Conservation (phyloP, 1,284 basidiomycete genomes). For the Leccinum variabile region DNA sequence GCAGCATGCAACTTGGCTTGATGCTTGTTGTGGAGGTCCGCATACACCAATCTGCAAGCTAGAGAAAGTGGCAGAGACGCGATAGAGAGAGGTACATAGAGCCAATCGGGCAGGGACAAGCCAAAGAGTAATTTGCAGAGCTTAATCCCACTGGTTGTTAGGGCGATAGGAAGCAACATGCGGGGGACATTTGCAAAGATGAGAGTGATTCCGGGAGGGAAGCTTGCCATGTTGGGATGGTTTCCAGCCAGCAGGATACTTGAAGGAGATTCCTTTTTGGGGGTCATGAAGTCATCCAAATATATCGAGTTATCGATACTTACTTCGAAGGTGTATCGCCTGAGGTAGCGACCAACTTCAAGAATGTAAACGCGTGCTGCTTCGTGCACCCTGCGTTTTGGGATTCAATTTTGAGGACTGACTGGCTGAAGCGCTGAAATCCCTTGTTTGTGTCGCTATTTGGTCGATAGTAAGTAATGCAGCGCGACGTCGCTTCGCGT, state of each 20-base stretch:
- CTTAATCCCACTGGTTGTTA: background rate
- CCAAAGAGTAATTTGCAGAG: slow-evolving; percentile 2
- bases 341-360: background rate
- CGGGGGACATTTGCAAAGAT: background rate
- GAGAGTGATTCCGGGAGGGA: background rate
- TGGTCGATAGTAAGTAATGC: background rate
- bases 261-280: background rate
- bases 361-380: background rate
- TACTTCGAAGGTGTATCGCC: background rate
- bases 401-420: background rate
- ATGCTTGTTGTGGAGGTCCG: slow-evolving; percentile 24
- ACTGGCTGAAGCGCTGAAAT: too few relatives aligned
- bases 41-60: slow-evolving; percentile 19
- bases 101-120: slow-evolving; percentile 18
- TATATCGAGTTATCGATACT: background rate
- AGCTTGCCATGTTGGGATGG: background rate
- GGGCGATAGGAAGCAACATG: background rate
- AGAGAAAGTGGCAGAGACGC: slow-evolving; percentile 32
- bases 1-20: slow-evolving; percentile 36
- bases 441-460: background rate
- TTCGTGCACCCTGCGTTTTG: background rate
- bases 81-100: slow-evolving; percentile 20
- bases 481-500: background rate
- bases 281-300: background rate
- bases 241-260: background rate